These are phyloP conservation scores for Globisporangium rhizosaccharum DNA, from an alignment of 352 stramenopile species.

Conservation along the genomic window DNA sequence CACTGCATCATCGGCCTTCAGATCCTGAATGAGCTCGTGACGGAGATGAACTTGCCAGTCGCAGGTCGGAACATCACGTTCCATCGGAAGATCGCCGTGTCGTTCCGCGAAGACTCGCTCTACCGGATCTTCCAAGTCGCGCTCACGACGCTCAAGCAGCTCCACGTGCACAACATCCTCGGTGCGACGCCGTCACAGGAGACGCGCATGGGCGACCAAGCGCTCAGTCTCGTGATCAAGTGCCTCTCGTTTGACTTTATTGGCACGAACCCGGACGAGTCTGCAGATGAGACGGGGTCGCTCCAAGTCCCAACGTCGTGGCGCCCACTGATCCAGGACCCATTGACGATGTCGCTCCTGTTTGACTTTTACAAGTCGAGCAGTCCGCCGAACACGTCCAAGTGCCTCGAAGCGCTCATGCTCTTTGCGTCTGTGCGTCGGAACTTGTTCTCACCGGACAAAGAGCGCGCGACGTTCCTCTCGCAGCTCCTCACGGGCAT, in stretches of 20 bases:
- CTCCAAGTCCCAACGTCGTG: conserved; percentile 97
- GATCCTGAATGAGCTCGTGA: conserved; percentile 97
- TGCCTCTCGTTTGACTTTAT: conserved; percentile 99
- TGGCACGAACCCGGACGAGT: conserved; percentile 98
- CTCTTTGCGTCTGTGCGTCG: conserved; percentile 93
- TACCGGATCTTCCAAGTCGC: conserved; percentile 95
- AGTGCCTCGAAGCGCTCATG: conserved; percentile 96
- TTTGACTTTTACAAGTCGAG: conserved; percentile 97
- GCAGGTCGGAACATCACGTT: conserved; percentile 93
- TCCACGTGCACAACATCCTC: conserved; percentile 89
- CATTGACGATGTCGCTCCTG: conserved; percentile 91
- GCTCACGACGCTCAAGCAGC: conserved; percentile 94
- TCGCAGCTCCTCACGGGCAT: conserved; percentile 92
- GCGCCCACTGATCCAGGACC: conserved; percentile 91
- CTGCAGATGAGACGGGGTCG: conserved; percentile 95
- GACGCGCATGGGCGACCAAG: conserved; percentile 90
- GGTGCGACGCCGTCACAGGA: conserved; percentile 85
- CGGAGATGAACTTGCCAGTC: conserved; percentile 96
- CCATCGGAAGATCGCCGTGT: conserved; percentile 97
- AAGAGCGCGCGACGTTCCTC: conserved; percentile 93
- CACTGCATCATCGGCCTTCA: conserved; percentile 98
- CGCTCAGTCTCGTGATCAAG: conserved; percentile 90
- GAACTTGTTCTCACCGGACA: conserved; percentile 96
- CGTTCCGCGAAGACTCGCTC: conserved; percentile 95
- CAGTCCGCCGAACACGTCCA: conserved; percentile 89